These are phyloP conservation scores for Atalantia buxifolia DNA, from an alignment of 345 rosid species.

Conservation along the genomic window DNA sequence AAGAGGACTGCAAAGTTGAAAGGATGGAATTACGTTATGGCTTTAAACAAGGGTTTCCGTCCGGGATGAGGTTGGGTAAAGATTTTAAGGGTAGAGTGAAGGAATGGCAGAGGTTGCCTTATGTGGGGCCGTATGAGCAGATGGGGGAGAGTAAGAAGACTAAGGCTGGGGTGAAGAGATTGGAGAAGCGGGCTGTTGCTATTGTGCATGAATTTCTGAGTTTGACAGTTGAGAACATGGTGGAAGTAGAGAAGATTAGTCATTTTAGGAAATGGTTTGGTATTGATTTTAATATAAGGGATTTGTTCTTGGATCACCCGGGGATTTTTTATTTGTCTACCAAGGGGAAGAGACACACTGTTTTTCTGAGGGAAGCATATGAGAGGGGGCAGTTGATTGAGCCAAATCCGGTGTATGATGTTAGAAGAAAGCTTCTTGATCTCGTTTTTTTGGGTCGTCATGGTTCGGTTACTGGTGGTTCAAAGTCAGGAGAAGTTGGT, in stretches of 20 bases:
- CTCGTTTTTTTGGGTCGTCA: conserved; percentile 74
- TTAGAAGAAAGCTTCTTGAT: conserved; percentile 77
- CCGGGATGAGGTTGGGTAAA: conserved; percentile 82
- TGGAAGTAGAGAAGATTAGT: conserved; percentile 92
- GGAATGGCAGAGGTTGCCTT: conserved; percentile 83
- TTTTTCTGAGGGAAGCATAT: conserved; percentile 87
- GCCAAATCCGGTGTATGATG: conserved; percentile 67
- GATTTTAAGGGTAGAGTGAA: conserved; percentile 67
- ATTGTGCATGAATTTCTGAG: conserved; percentile 76
- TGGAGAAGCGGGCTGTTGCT: conserved; percentile 80
- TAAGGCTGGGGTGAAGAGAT: conserved; percentile 40
- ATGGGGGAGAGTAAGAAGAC: conserved; percentile 43
- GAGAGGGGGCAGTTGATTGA: conserved; percentile 63
- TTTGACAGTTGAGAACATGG: conserved; percentile 86
- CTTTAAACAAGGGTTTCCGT: conserved; percentile 72
- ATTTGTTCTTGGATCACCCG: conserved; percentile 90
- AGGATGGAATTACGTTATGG: conserved; percentile 48
- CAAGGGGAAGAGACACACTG: conserved; percentile 76
- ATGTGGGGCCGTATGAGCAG: conserved; percentile 67
- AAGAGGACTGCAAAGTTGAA: conserved; percentile 46
- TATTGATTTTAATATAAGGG: conserved; percentile 79
- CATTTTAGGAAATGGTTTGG: conserved; percentile 81
- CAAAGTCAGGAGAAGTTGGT: conserved; percentile 15
- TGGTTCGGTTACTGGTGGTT: conserved; percentile 27
- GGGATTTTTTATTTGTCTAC: conserved; percentile 82